phyloP scores from a whole-genome alignment of 2,329 filamentous ascomycete species.

The Fusarium musae region DNA sequence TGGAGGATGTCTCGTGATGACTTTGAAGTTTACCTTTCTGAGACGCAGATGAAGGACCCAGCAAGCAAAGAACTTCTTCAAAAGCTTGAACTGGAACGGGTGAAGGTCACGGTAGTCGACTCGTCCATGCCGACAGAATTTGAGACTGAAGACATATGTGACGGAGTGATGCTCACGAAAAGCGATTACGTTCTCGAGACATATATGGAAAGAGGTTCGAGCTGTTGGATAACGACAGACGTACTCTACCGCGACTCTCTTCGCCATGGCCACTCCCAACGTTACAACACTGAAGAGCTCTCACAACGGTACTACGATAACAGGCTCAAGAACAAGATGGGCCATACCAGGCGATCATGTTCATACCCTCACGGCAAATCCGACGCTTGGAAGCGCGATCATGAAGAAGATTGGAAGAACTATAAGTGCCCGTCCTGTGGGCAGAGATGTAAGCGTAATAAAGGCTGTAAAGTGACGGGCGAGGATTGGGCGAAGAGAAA shows the following conservation, averaged over 20 bases:
- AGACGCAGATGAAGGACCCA: not conserved
- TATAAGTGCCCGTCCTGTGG: conserved; percentile 1
- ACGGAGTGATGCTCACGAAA: not conserved
- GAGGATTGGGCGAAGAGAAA: not conserved
- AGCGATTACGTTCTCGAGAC: conserved; percentile 15
- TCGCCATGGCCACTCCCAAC: not conserved
- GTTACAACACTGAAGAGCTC: not conserved
- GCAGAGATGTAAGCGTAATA: not conserved
- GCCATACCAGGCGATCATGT: not conserved
- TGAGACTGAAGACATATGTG: not conserved
- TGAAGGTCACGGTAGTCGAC: rapidly evolving
- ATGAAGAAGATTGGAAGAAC: not conserved
- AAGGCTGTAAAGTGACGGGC: not conserved
- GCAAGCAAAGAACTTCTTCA: not conserved
- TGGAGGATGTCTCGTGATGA: not conserved
- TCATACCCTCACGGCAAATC: not conserved
- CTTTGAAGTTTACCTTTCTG: not conserved
- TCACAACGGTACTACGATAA: not conserved
- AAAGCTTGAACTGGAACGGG: not conserved
- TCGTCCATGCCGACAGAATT: not conserved
- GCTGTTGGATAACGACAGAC: not conserved
- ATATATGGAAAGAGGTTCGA: not conserved
- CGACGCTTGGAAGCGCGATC: not conserved
- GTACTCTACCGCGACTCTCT: conserved; percentile 6
- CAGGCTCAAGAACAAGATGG: not conserved